phyloP scores from a whole-genome alignment of 2,329 filamentous ascomycete species.

The Xylaria sp. region DNA sequence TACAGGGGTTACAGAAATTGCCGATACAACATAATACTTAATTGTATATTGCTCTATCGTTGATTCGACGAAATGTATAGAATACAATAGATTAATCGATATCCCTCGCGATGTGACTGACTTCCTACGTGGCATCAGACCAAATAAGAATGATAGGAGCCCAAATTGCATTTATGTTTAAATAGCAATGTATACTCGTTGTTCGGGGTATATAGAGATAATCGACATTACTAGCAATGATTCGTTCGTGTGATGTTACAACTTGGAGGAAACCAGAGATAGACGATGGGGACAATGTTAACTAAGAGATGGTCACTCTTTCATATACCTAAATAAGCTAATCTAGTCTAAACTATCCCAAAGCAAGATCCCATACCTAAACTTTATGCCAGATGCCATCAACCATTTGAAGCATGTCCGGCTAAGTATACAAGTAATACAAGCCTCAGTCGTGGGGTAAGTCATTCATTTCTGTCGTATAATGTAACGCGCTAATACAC shows the following conservation, averaged over 20 bases:
- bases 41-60: neutral
- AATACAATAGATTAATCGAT: neutral
- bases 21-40: constrained; percentile 35
- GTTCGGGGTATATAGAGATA: neutral
- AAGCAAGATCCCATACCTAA: neutral
- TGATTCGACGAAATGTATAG: neutral
- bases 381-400: neutral
- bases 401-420: neutral
- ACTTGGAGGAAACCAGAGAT: too few relatives aligned
- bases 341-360: neutral
- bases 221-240: neutral
- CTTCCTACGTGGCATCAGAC: neutral
- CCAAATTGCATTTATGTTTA: neutral
- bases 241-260: neutral
- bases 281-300: neutral
- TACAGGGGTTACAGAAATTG: constrained; percentile 64
- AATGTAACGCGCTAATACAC: constrained; percentile 11
- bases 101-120: neutral
- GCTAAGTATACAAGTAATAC: neutral
- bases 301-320: neutral
- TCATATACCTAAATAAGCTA: neutral
- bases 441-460: neutral
- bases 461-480: neutral
- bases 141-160: neutral
- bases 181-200: neutral